Percentiles rank a stretch among this genome's conserved stretches.
Conservation (phyloP, 208 protist genomes). For the Crithidia expoeki region DNA sequence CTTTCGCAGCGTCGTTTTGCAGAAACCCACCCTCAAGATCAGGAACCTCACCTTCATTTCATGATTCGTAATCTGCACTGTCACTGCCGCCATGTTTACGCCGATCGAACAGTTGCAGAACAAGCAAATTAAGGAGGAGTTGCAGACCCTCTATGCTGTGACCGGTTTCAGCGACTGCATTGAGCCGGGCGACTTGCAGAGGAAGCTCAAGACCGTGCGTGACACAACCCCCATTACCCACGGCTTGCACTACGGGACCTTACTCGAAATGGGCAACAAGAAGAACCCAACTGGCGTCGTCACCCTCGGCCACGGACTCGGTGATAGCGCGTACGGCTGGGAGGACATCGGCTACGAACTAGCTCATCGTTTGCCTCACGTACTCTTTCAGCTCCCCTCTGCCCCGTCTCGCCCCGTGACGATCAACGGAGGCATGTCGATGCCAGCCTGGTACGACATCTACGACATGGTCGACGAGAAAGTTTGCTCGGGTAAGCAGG, state of each 20-base stretch:
- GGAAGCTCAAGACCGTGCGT: conserved; percentile 56
- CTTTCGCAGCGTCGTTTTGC: too few relatives aligned
- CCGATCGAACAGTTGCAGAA: conserved; percentile 52
- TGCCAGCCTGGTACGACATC: conserved; percentile 94
- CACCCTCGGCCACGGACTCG: conserved; percentile 91
- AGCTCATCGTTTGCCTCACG: conserved; percentile 63
- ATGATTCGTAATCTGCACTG: background rate
- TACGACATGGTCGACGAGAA: conserved; percentile 42
- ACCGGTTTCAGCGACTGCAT: conserved; percentile 74
- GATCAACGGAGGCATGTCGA: conserved; percentile 86
- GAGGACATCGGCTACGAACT: conserved; percentile 73
- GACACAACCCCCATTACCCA: conserved; percentile 53
- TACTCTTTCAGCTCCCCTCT: conserved; percentile 92
- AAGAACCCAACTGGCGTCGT: conserved; percentile 77
- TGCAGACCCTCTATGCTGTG: conserved; percentile 64
- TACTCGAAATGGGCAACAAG: conserved; percentile 76
- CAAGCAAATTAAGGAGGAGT: conserved; percentile 71
- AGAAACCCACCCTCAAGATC: background rate
- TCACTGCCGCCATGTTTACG: conserved; percentile 11
- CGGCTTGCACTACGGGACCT: conserved; percentile 59
- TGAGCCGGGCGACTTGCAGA: conserved; percentile 66
- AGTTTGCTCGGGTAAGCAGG: conserved; percentile 43
- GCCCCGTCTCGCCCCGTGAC: conserved; percentile 82
- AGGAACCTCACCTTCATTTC: background rate
- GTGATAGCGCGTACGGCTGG: conserved; percentile 91